Percentiles rank a stretch among this genome's conserved stretches.
These are phyloP conservation scores for Trichophyton rubrum DNA, from an alignment of 2,329 filamentous ascomycete genomes.

Conservation along the genomic window DNA sequence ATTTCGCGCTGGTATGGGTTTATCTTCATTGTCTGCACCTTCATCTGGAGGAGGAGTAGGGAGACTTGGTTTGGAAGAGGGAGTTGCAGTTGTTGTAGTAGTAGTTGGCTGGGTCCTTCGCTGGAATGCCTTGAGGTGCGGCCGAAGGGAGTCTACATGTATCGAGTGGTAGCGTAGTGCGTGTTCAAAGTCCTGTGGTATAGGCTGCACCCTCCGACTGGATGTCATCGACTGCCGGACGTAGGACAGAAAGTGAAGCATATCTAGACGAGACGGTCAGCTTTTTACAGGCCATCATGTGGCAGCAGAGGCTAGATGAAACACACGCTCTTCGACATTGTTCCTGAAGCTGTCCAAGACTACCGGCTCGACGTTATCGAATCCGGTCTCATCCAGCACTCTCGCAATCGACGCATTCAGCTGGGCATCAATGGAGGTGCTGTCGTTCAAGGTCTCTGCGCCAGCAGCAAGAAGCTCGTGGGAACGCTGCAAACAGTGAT, in stretches of 20 bases:
- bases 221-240: slow-evolving; percentile 47
- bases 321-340: slow-evolving; percentile 48
- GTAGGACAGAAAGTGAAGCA: slow-evolving; percentile 42
- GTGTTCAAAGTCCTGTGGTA: slow-evolving; percentile 48
- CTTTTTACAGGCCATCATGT: background rate
- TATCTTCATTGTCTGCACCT: background rate
- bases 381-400: slow-evolving; percentile 41
- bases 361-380: slow-evolving; percentile 42
- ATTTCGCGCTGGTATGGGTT: slow-evolving; percentile 18
- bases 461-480: slow-evolving; percentile 23
- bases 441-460: slow-evolving; percentile 35
- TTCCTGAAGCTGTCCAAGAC: slow-evolving; percentile 46
- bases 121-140: slow-evolving; percentile 22
- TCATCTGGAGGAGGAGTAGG: slow-evolving; percentile 30
- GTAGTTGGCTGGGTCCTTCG: slow-evolving; percentile 12
- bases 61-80: slow-evolving; percentile 11
- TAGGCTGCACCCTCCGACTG: slow-evolving; percentile 42
- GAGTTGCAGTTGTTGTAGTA: slow-evolving; percentile 9
- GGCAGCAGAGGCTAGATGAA: background rate
- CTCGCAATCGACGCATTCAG: slow-evolving; percentile 44
- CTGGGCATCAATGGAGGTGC: slow-evolving; percentile 42
- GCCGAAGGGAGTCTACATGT: slow-evolving; percentile 23
- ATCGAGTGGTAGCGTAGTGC: slow-evolving; percentile 24
- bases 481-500: slow-evolving; percentile 30
- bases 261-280: slow-evolving; percentile 33